Evolutionary conservation across 495 filamentous ascomycete species (phyloP).

Genomic region (Amniculicola lignicola): DNA sequence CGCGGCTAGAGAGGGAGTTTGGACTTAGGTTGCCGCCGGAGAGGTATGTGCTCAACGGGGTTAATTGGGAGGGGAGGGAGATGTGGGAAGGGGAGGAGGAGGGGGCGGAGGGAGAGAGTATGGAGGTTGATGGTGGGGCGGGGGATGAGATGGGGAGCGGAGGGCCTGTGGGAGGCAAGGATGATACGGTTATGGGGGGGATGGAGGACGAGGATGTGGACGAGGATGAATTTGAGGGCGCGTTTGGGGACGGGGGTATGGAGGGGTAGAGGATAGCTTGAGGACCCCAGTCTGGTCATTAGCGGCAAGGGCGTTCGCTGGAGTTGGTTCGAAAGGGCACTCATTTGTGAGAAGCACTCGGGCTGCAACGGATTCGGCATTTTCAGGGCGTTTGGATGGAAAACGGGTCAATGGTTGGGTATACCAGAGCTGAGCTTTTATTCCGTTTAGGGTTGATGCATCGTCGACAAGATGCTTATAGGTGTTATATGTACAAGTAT

Average conservation of each 20-base stretch:
- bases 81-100: conserved; percentile 59
- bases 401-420: conserved; percentile 9
- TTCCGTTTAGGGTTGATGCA: no score
- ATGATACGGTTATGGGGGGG: conserved; percentile 18
- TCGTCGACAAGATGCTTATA: no score
- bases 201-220: conserved; percentile 33
- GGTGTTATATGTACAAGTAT: conserved; percentile 2
- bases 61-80: conserved; percentile 77
- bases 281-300: no score
- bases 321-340: no score
- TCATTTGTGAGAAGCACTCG: no score
- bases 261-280: no score
- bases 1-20: conserved; percentile 67
- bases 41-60: conserved; percentile 83
- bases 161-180: conserved; percentile 12
- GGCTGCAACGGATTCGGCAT: conserved; percentile 24
- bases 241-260: conserved; percentile 32
- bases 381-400: conserved; percentile 32
- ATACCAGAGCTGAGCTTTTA: conserved; percentile 28
- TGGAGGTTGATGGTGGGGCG: conserved; percentile 39
- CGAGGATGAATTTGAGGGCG: conserved; percentile 35
- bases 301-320: no score
- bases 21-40: conserved; percentile 85
- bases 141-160: conserved; percentile 6
- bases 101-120: conserved; percentile 58